Conservation (phyloP, 257 asterid species). For the Anisodus tanguticus region DNA sequence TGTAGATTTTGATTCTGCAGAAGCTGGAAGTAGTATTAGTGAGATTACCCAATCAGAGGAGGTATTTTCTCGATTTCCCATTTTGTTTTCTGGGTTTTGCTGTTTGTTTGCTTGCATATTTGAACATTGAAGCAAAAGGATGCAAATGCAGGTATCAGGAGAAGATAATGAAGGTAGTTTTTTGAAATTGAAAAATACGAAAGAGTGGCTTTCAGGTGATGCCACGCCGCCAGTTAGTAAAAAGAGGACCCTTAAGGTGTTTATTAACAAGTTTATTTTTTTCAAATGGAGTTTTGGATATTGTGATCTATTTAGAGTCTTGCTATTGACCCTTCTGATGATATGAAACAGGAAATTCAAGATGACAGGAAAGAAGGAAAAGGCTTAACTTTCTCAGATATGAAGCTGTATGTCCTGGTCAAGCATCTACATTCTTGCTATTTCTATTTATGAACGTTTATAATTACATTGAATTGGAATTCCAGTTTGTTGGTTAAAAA, state of each 20-base stretch:
- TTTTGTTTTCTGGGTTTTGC: neutral
- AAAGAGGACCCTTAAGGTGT: constrained; percentile 71
- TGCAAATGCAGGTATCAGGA: constrained; percentile 35
- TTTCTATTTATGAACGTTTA: neutral
- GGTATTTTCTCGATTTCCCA: neutral
- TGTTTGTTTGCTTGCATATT: neutral
- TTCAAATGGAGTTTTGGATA: neutral
- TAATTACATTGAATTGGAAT: neutral
- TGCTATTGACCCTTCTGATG: constrained; percentile 33
- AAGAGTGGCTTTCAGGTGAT: constrained; percentile 82
- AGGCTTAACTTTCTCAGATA: constrained; percentile 73
- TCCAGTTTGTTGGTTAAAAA: neutral
- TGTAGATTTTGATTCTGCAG: constrained; percentile 32
- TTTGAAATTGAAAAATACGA: constrained; percentile 71
- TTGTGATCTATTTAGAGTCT: neutral
- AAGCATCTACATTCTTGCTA: constrained; percentile 15
- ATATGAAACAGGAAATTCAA: constrained; percentile 59
- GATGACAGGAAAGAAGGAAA: constrained; percentile 68
- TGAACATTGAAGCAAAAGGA: neutral
- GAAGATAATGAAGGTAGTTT: constrained; percentile 74
- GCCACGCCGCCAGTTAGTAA: constrained; percentile 67
- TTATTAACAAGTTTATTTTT: neutral
- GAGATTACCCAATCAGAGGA: neutral
- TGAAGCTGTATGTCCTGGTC: constrained; percentile 69
- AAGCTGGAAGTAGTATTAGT: constrained; percentile 31